phyloP scores from a whole-genome alignment of 306 rosid species.

The Mimosa bimucronata region DNA sequence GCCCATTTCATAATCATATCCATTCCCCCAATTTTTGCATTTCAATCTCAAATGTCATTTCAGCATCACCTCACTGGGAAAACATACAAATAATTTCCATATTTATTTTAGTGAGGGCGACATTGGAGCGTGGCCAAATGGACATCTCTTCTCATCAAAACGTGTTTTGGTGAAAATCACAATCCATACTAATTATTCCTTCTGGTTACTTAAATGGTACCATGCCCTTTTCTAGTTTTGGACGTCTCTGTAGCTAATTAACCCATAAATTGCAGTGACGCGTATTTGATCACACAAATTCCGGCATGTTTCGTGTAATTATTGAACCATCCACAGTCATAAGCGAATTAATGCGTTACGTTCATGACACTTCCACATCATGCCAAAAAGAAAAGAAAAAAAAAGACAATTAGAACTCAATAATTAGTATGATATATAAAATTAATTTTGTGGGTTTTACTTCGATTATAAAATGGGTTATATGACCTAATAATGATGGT shows the following conservation, averaged over 20 bases:
- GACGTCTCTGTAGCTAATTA: no score
- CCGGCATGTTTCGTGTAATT: not conserved
- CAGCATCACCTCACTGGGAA: not conserved
- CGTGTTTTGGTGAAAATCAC: not conserved
- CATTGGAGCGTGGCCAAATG: not conserved
- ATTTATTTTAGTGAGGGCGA: not conserved
- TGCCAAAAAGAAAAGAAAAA: no score
- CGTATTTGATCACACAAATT: not conserved
- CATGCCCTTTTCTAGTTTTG: not conserved
- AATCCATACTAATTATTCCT: not conserved
- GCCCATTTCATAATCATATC: not conserved
- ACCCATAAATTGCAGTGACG: no score
- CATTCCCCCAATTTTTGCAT: not conserved
- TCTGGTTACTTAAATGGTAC: not conserved
- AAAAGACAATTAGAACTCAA: no score
- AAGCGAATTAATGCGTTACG: not conserved
- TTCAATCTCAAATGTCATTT: not conserved
- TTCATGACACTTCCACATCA: no score
- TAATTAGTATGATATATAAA: no score
- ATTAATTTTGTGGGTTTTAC: no score
- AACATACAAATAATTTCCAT: no score
- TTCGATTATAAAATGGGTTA: no score
- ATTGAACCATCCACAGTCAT: not conserved
- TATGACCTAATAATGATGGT: no score
- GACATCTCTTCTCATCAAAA: slow-evolving; percentile 1